Evolutionary conservation across 257 asterid species (phyloP).

Genomic region (Leonotis leonurus): DNA sequence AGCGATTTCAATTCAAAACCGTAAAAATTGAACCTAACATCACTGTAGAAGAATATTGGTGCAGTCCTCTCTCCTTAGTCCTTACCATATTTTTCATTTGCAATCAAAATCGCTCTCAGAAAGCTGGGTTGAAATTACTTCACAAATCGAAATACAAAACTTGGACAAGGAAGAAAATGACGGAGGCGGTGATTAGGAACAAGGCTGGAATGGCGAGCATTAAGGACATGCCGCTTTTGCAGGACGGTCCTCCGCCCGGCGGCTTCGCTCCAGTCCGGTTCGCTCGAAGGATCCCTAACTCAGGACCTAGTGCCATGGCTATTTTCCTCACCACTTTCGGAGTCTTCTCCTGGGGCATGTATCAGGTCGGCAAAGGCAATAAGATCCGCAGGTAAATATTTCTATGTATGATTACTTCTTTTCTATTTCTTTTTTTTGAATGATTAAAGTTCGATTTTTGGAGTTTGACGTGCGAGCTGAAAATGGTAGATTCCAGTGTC

Average conservation of each 20-base stretch:
- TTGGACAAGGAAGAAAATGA: constrained; percentile 35
- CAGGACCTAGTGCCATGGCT: constrained; percentile 80
- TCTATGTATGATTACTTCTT: too few relatives aligned
- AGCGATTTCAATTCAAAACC: background rate
- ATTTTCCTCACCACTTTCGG: constrained; percentile 76
- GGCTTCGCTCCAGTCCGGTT: constrained; percentile 91
- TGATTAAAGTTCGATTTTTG: background rate
- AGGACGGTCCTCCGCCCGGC: constrained; percentile 97
- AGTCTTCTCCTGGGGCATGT: constrained; percentile 88
- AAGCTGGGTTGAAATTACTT: too few relatives aligned
- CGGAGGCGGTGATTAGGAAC: constrained; percentile 79
- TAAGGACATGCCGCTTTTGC: constrained; percentile 88
- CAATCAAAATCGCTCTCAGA: too few relatives aligned
- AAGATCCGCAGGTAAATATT: constrained; percentile 75
- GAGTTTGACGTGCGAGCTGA: background rate
- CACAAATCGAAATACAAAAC: background rate
- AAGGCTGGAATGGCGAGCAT: constrained; percentile 89
- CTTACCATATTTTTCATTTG: background rate
- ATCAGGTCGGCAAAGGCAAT: constrained; percentile 89
- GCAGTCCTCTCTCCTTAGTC: too few relatives aligned
- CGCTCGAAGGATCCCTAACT: constrained; percentile 76
- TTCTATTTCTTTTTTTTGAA: background rate
- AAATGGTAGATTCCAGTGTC: background rate
- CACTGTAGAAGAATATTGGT: constrained; percentile 6
- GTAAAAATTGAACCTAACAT: background rate